Evolutionary conservation across 2,329 filamentous ascomycete species (phyloP).

Genomic region (Xylaria sp.): DNA sequence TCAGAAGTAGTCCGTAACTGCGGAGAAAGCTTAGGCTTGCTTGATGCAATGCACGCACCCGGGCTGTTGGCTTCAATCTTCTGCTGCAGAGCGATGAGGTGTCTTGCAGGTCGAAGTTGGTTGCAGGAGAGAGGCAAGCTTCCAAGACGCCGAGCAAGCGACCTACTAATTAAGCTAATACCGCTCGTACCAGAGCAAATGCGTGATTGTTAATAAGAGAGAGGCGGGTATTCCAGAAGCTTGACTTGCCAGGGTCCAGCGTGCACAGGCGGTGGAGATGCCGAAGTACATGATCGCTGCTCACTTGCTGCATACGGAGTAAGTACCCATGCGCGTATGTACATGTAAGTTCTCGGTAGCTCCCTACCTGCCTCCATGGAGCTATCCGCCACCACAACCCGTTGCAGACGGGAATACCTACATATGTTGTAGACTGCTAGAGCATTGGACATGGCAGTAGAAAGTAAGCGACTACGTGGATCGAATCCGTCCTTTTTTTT

Average conservation of each 20-base stretch:
- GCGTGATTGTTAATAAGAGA: constrained; percentile 18
- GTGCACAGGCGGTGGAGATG: constrained; percentile 13
- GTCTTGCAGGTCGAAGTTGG: neutral
- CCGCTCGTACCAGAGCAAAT: neutral
- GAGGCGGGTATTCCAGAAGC: constrained; percentile 24
- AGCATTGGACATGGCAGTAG: neutral
- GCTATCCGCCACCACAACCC: too few relatives aligned
- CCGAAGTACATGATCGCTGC: too few relatives aligned
- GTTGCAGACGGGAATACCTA: too few relatives aligned
- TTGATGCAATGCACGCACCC: too few relatives aligned
- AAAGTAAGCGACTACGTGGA: neutral
- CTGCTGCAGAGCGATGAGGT: too few relatives aligned
- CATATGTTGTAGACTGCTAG: neutral
- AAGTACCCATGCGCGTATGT: neutral
- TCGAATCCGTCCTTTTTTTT: neutral
- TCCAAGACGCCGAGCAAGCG: neutral
- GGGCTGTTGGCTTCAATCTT: too few relatives aligned
- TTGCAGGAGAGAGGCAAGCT: neutral
- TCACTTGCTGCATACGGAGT: too few relatives aligned
- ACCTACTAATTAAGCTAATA: constrained; percentile 8
- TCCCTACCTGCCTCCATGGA: too few relatives aligned
- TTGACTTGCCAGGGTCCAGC: neutral
- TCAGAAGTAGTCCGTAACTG: neutral
- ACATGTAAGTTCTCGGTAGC: too few relatives aligned
- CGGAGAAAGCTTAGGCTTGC: too few relatives aligned